Percentiles rank a stretch among this genome's conserved stretches.
Conservation (phyloP, 1,284 basidiomycete genomes). For the Ustilago esculenta region DNA sequence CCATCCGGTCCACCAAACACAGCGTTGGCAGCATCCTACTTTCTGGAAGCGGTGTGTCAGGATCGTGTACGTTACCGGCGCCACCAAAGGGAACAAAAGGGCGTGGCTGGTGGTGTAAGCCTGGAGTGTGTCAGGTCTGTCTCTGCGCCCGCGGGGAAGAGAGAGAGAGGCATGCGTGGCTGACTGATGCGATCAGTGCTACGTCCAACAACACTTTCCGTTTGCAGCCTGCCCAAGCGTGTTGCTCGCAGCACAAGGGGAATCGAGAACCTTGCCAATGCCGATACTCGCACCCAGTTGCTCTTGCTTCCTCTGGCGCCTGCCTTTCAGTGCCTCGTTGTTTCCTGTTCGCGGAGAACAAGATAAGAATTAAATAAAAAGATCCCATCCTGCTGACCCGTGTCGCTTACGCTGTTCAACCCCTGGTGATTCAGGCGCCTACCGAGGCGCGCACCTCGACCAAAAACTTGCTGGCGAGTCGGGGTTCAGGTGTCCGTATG, state of each 20-base stretch:
- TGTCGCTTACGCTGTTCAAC: conserved; percentile 13
- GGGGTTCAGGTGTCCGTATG: too few relatives aligned
- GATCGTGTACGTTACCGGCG: neutral
- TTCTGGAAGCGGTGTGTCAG: neutral
- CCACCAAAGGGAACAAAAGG: neutral
- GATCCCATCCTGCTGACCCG: neutral
- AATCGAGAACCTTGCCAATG: too few relatives aligned
- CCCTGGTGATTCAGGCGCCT: conserved; percentile 4
- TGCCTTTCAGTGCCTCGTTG: neutral
- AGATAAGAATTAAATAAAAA: too few relatives aligned
- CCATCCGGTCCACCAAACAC: too few relatives aligned
- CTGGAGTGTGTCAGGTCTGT: neutral
- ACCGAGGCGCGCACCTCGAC: conserved; percentile 13
- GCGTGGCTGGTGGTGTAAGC: neutral
- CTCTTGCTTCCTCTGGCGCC: neutral
- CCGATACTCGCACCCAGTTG: neutral
- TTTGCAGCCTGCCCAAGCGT: neutral
- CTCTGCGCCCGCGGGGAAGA: neutral
- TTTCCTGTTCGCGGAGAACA: too few relatives aligned
- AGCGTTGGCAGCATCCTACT: too few relatives aligned
- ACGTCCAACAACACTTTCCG: neutral
- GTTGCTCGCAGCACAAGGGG: neutral
- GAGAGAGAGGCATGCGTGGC: conserved; percentile 3
- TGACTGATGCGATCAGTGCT: neutral
- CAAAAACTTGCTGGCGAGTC: conserved; percentile 1